Evolutionary conservation across 257 asterid genomes (phyloP), one percentile per base, ranked within the genome.

Genomic region (Echites panduratus): DNA sequence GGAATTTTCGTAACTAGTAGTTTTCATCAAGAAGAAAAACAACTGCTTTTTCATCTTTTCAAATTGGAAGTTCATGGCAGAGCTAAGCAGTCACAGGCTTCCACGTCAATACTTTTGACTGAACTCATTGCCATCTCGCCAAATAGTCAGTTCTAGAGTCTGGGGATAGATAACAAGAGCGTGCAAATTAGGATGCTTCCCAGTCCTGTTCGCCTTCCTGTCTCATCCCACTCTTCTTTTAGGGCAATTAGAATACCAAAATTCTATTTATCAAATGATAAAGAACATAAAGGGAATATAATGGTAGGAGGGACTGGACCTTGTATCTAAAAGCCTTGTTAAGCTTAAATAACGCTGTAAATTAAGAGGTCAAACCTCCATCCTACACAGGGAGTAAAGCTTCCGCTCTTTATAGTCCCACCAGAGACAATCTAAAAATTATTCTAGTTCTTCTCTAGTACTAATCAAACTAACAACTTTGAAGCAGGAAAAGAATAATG

Each of bases 121-220:
- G 79, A 85, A 87, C 83, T 95, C 96, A 81, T 81, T 92, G 29
- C 98, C 98, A 70, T 87, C 85, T 53, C 99, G 95, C 99, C 99
- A 95, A 59, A 95, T 89, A 59, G 93, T 86, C 71, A 95, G 94
- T 81, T 95, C 97, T 48, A 95, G 91, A 71, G 84, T 78, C 99
- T 95, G 79, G 32, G 52, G 69, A 78, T 64, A 76, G 43, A 81
- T 67, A 79, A 56, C 67, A 67, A 66, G 70, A 75, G 48, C 65
- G 41, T 72, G 32, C 9, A 70, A 57, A 67, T 78, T 59, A 75
- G 59, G 38, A 14, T 24, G 43, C 17, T 11, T 27, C n/a, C 32
- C 32, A 3, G 26, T 52, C n/a, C 56, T 49, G 6, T 20, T 52
- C 26, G 19, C 58, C 26, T 20, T 50, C 57, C 57, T 50, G 22